Base-by-base conservation (phyloP, 2,329 filamentous ascomycete genomes). In the Fusarium verticillioides region DNA sequence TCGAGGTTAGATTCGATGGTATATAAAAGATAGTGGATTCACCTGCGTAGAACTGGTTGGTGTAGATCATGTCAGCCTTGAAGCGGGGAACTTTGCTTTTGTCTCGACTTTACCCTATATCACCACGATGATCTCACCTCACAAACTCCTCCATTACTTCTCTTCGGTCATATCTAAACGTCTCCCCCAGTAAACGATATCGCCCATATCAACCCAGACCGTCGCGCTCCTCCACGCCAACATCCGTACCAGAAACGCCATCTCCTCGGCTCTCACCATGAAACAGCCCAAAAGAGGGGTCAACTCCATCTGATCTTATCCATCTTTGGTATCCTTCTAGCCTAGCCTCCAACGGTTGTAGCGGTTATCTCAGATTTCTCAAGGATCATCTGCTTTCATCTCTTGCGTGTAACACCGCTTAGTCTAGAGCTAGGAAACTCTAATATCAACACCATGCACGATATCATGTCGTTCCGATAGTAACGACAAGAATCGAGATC, bases 71-170 rank as follows among this genome's bases (percentile, higher is more conserved):
- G 32, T 21, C 26, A 26, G 23, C 19, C 8, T 46, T 16, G 26
- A 62, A 54, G 63, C 56, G 65, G 63, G 63, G 63, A 62, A 53
- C 36, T 23, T 54, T 68, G 47, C 65, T 53, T 67, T n/a, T 67
- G 28, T 23, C 47, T 52, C 15, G 21, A 15, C 23, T 2, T 4
- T 54, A 39, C 34, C 34, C 19, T 26, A n/a, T 52, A 52, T 8
- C 12, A 19, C 18, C 49, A 26, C 4, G 8, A 19, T 19, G 23
- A 49, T 32, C 19, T 12, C 7, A 11, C 15, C 16, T 34, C n/a
- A 15, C 16, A 50, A 5, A 4, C n/a, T 15, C n/a, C 7, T 5
- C n/a, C 2, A 10, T 8, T 19, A 8, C n/a, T 26, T 36, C 13
- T 16, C 26, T 11, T 47, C 6, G 3, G 11, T 28, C 4, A 21